Base-by-base conservation (phyloP, 805 yeast species). In the Yarrowia deformans region DNA sequence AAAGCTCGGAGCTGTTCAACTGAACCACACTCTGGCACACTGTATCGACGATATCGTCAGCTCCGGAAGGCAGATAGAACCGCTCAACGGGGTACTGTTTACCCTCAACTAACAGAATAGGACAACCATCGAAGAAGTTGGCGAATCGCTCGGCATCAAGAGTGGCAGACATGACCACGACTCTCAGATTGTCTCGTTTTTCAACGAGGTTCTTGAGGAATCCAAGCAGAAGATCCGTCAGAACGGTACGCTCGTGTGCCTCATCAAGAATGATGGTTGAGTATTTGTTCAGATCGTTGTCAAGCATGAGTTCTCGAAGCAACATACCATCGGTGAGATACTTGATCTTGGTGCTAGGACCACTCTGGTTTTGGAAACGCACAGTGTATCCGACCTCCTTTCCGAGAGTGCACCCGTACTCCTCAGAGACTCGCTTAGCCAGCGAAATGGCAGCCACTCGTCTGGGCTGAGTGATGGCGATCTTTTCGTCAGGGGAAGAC, bases 321-420 rank as follows among this genome's bases (percentile, higher is more conserved):
- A 95, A 84, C 98, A 95, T 94, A 88, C 99, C 99, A 81, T 95
- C 99, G 0, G 99, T 95, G 56, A 94, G 81, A 76, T 92, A 95
- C 76, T 92, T 91, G 73, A 95, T 79, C 73, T 85, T 85, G 0
- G 99, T 94, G 63, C 77, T 79, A 13, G 75, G 76, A 37, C 84
- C 77, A 7, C 90, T 84, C 69, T 84, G 80, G 76, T 93, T 91
- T 73, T 93, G 92, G 77, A 94, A 95, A 76, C 99, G 85, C 52
- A 94, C 98, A 67, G 96, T 88, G 79, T 91, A 94, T 72, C 99
- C 99, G 40, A 94, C 97, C 66, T 85, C 88, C 42, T 84, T 85
- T 29, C 99, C 98, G 10, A 94, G 76, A 7, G 76, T 77, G 70
- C 91, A 85, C 0, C 97, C 97, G 73, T 84, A 83, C 78, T 94